These are phyloP conservation scores for Alternaria longipes DNA, from an alignment of 2,329 filamentous ascomycete genomes.

Conservation along the genomic window DNA sequence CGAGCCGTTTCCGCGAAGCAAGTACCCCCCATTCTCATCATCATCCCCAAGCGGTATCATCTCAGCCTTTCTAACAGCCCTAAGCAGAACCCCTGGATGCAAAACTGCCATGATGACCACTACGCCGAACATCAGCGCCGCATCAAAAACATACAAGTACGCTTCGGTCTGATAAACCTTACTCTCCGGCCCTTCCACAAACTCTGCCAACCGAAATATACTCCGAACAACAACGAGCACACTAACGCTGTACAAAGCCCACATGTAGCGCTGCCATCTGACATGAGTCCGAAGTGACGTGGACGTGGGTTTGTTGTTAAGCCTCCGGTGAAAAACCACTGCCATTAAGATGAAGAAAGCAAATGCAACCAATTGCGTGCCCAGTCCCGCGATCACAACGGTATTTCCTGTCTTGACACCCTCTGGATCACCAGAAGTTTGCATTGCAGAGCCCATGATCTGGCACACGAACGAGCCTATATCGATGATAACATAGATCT, in stretches of 20 bases:
- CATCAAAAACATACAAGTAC: conserved; percentile 30
- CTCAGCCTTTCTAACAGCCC: conserved; percentile 18
- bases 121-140: conserved; percentile 22
- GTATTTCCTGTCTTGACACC: conserved; percentile 8
- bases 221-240: conserved; percentile 23
- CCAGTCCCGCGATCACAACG: conserved; percentile 25
- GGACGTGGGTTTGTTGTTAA: conserved; percentile 17
- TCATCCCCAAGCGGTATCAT: background rate
- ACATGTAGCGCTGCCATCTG: conserved; percentile 22
- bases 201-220: conserved; percentile 28
- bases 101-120: conserved; percentile 17
- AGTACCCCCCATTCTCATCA: background rate
- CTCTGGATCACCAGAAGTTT: conserved; percentile 18
- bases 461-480: conserved; percentile 32
- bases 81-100: conserved; percentile 26
- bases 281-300: conserved; percentile 7
- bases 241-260: conserved; percentile 23
- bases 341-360: conserved; percentile 23
- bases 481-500: conserved; percentile 33
- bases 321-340: conserved; percentile 20
- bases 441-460: conserved; percentile 31
- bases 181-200: conserved; percentile 15
- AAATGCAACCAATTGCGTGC: conserved; percentile 26
- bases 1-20: background rate
- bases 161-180: conserved; percentile 22